Conservation (phyloP, 345 rosid species). For the Populus pruinosa region DNA sequence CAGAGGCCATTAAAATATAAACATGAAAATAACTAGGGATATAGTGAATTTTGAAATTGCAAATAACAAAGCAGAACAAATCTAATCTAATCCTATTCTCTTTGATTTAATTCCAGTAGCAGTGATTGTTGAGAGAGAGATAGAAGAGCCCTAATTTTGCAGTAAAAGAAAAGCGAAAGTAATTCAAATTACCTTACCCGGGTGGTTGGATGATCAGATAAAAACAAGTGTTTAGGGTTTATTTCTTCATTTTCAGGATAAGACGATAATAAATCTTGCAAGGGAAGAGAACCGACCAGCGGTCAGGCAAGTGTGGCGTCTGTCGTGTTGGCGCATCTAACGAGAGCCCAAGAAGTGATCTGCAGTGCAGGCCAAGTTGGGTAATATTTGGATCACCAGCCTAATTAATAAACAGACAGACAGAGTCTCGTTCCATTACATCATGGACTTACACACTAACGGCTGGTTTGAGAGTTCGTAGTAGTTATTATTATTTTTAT, state of each 20-base stretch:
- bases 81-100: neutral
- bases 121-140: neutral
- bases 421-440: no score
- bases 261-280: neutral
- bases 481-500: no score
- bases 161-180: neutral
- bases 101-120: neutral
- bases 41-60: neutral
- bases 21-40: neutral
- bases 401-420: no score
- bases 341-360: neutral
- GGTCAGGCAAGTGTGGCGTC: neutral
- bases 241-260: neutral
- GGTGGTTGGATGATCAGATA: neutral
- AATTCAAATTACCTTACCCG: neutral
- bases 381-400: neutral
- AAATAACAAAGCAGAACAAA: neutral
- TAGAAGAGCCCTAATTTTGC: neutral
- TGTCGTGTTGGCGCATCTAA: neutral
- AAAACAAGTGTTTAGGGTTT: neutral
- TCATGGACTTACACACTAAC: no score
- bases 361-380: neutral
- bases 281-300: neutral
- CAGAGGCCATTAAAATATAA: neutral
- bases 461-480: no score